Evolutionary conservation across 139 green algal species (phyloP), one percentile per base, ranked within the genome.

Genomic region (Chlorella sp.): DNA sequence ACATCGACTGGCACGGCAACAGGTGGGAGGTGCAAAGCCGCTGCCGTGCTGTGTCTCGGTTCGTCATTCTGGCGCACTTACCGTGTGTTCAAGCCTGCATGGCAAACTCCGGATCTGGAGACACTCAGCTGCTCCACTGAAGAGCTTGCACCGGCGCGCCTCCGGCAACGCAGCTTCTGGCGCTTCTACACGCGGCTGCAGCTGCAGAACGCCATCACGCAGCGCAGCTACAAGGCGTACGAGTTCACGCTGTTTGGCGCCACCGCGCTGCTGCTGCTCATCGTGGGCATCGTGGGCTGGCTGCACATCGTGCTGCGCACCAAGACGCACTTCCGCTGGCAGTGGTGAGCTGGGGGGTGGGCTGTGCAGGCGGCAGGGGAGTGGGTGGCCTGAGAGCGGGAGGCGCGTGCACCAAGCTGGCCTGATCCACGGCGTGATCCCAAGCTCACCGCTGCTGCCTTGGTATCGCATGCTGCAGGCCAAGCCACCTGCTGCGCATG

Each of bases 1-100:
- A 68, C 54, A 30, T 81, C 24, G 54, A 81, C 76, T 81, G 76
- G 76, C 24, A 68, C 28, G 76, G 76, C 76, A 78, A 78, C 72
- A 62, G 43, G 72, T 78, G 72, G 30, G 72, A 43, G 41, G 13
- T 28, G 69, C 69, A 46, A 30, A 38, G 19, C 5, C n/a, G 34
- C 16, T 46, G 60, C 60, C 13, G 60, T n/a, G n/a, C n/a, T n/a
- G n/a, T n/a, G n/a, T n/a, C n/a, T n/a, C n/a, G n/a, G n/a, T n/a
- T n/a, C 26, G 46, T 11, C 46, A 8, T 60, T 60, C 51, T 60
- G 51, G 51, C 16, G 14, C 46, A 11, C 46, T n/a, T n/a, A n/a
- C n/a, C n/a, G n/a, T n/a, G n/a, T n/a, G n/a, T 54, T 54, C 46
- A 54, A 8, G 8, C 46, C 46, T 68, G 60, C 69, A 34, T 20